These are phyloP conservation scores for Fraxinus americana DNA, from an alignment of 257 asterid species.

Conservation along the genomic window DNA sequence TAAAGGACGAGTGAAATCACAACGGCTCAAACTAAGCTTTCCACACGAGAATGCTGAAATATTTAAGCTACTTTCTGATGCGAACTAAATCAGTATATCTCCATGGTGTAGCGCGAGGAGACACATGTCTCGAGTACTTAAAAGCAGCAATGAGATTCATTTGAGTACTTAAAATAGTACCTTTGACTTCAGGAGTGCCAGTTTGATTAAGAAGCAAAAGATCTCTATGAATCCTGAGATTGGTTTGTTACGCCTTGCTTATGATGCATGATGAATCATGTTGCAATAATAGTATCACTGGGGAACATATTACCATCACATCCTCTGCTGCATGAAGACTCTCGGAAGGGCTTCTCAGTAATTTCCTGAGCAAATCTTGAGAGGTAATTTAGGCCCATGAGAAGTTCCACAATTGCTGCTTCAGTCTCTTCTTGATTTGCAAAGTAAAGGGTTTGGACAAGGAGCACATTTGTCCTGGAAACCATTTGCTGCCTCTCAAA, in stretches of 20 bases:
- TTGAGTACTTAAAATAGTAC: neutral
- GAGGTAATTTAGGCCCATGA: constrained; percentile 4
- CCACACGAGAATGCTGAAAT: neutral
- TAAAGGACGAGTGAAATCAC: neutral
- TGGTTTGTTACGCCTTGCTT: neutral
- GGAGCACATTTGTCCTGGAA: constrained; percentile 7
- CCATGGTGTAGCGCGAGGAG: neutral
- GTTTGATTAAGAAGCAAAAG: neutral
- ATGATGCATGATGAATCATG: neutral
- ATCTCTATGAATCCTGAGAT: neutral
- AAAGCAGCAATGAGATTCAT: neutral
- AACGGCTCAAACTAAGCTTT: neutral
- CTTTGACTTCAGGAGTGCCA: neutral
- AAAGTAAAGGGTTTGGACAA: neutral
- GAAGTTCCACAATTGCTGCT: constrained; percentile 6
- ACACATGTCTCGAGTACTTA: neutral
- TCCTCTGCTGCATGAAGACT: constrained; percentile 1
- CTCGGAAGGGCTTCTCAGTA: constrained; percentile 1
- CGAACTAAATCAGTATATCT: neutral
- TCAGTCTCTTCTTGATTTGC: constrained; percentile 7
- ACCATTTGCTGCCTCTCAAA: constrained; percentile 2
- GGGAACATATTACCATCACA: neutral
- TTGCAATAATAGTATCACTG: neutral
- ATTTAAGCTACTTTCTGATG: neutral
- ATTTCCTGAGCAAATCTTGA: neutral